Evolutionary conservation across 2,329 filamentous ascomycete genomes (phyloP).

Genomic region (Polychaeton citri): DNA sequence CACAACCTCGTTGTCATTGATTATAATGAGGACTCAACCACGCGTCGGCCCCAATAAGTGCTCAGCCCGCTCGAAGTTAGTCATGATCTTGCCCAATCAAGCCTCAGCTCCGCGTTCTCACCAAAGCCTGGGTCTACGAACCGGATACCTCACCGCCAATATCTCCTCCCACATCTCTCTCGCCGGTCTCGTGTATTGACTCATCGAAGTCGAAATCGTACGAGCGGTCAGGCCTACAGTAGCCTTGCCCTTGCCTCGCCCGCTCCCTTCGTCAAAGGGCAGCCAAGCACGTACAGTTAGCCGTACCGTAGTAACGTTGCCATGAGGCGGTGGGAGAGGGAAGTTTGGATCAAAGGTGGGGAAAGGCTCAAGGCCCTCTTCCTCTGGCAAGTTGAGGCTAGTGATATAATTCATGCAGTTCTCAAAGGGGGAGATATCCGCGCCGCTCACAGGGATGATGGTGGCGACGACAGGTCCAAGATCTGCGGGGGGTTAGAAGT

Average conservation of each 20-base stretch:
- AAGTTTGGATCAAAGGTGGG: not conserved
- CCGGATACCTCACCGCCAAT: constrained; percentile 9
- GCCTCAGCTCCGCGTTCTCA: too few relatives aligned
- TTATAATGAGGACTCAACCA: too few relatives aligned
- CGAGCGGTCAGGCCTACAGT: constrained; percentile 6
- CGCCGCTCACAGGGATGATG: too few relatives aligned
- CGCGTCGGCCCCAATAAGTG: too few relatives aligned
- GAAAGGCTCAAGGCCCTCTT: too few relatives aligned
- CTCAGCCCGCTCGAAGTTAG: too few relatives aligned
- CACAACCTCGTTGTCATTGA: too few relatives aligned
- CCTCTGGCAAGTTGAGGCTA: not conserved
- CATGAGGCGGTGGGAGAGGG: too few relatives aligned
- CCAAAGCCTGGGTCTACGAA: too few relatives aligned
- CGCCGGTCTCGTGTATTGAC: constrained; percentile 10
- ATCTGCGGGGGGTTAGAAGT: too few relatives aligned
- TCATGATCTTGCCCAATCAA: too few relatives aligned
- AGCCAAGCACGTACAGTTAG: not conserved
- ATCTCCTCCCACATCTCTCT: constrained; percentile 11
- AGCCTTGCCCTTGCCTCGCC: constrained; percentile 5
- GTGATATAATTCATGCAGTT: not conserved
- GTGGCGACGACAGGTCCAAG: too few relatives aligned
- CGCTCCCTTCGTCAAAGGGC: not conserved
- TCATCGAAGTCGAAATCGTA: constrained; percentile 10
- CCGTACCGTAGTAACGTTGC: not conserved
- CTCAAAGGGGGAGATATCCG: not conserved